Conservation (phyloP, 1,139 yeast genomes). For the Magnusiomyces starmeri region DNA sequence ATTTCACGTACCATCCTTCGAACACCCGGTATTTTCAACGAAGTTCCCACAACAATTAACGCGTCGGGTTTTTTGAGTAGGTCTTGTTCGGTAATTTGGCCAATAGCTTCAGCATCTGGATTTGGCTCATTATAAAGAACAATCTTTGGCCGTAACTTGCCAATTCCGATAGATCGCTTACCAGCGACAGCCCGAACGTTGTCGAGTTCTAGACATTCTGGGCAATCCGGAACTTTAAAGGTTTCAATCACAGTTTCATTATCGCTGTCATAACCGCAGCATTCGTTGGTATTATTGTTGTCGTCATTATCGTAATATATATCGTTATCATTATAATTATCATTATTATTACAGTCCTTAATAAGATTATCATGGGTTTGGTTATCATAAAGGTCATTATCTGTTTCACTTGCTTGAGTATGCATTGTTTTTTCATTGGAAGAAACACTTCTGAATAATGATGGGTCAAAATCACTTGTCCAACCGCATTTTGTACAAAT, state of each 20-base stretch:
- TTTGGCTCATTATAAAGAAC: conserved; percentile 82
- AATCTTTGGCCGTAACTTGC: conserved; percentile 71
- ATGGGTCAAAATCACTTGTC: conserved; percentile 39
- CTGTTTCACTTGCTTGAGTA: too few relatives aligned
- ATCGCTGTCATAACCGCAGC: conserved; percentile 7
- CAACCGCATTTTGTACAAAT: conserved; percentile 70
- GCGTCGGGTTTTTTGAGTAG: conserved; percentile 64
- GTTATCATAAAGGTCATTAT: too few relatives aligned
- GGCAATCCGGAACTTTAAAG: conserved; percentile 42
- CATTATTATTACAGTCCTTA: too few relatives aligned
- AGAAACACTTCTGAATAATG: conserved; percentile 27
- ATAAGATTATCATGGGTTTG: too few relatives aligned
- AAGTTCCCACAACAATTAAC: conserved; percentile 76
- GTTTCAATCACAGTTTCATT: conserved; percentile 28
- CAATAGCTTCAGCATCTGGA: conserved; percentile 79
- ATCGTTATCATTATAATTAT: background rate
- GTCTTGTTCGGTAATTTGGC: conserved; percentile 64
- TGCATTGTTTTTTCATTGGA: too few relatives aligned
- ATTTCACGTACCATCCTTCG: conserved; percentile 64
- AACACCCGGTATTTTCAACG: conserved; percentile 82
- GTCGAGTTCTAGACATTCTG: conserved; percentile 50
- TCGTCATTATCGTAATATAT: background rate
- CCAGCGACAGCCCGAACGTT: conserved; percentile 49
- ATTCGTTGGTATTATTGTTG: background rate
- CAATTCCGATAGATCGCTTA: conserved; percentile 66